Conservation (phyloP, 106 monocot genomes). For the Gastrodia elata region DNA sequence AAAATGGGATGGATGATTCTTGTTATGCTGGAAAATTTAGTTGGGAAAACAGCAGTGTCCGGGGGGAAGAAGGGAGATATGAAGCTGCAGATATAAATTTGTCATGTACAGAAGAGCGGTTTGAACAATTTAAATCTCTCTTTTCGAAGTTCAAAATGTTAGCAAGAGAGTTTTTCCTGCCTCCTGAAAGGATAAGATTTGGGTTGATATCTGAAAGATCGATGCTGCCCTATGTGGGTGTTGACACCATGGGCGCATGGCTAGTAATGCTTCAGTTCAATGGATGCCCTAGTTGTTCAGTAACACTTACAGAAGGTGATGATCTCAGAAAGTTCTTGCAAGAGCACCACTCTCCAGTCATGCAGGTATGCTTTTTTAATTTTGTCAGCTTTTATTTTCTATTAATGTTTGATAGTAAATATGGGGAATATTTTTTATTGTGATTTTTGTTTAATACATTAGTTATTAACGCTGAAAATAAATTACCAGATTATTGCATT, state of each 20-base stretch:
- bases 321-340: constrained; percentile 43
- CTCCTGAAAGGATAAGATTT: constrained; percentile 77
- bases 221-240: constrained; percentile 44
- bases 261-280: constrained; percentile 43
- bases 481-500: not conserved
- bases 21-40: constrained; percentile 27
- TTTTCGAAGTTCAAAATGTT: constrained; percentile 44
- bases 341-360: constrained; percentile 31
- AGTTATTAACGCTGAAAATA: not conserved
- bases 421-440: not conserved
- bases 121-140: constrained; percentile 55
- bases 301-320: constrained; percentile 46
- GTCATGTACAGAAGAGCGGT: constrained; percentile 46
- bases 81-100: constrained; percentile 12
- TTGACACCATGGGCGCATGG: constrained; percentile 51
- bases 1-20: constrained; percentile 27
- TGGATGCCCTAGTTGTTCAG: constrained; percentile 59
- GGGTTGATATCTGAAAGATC: constrained; percentile 61
- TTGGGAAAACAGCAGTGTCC: constrained; percentile 37
- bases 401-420: not conserved
- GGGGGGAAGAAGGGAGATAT: constrained; percentile 22
- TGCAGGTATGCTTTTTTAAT: constrained; percentile 48
- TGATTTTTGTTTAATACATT: not conserved
- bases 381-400: not conserved
- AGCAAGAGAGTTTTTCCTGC: constrained; percentile 58